Evolutionary conservation across 2,329 filamentous ascomycete species (phyloP), one percentile per base, ranked within the genome.

Genomic region (Ampelomyces quisqualis): DNA sequence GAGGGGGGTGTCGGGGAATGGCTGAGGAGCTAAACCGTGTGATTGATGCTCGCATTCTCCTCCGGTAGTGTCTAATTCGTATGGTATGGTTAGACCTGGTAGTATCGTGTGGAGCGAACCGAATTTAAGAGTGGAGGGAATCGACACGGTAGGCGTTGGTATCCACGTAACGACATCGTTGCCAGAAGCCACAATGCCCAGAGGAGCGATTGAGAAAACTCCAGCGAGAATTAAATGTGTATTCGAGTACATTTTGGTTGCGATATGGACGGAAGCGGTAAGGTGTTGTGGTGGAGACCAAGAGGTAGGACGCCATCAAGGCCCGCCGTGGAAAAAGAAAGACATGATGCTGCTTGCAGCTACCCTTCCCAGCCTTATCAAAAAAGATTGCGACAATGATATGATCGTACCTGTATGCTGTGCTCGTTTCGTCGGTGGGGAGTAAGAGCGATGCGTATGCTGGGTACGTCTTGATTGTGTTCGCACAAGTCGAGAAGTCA

Each of bases 21-120:
- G 39, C 2, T 45, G 31, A 5, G 45, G 48, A 2, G 48, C 50
- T 18, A 46, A 42, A 14, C 50, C 50, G 15, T 31, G 14, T 7
- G 34, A 7, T 2, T n/a, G 2, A 15, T 7, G 23, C 8, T 20
- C 10, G 26, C 34, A 38, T 10, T 13, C 19, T 8, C 19, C 13
- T n/a, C n/a, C n/a, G n/a, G n/a, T n/a, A 15, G 24, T 22, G 20
- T 30, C 26, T 18, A 19, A 14, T 4, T n/a, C n/a, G n/a, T 28
- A 9, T 11, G 34, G 34, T 29, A 28, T n/a, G 10, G 14, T 14
- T 3, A 11, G 15, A 13, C 8, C 15, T 4, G 23, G 17, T 13
- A 36, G 7, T 5, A 13, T 11, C 7, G 23, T 28, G 15, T 15
- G 15, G 6, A 5, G n/a, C 17, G 31, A 34, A 20, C 31, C 7